A percentile compares a stretch with the other conserved stretches of the same genome.
Evolutionary conservation across 805 yeast species (phyloP).

Genomic region (Brettanomyces bruxellensis): DNA sequence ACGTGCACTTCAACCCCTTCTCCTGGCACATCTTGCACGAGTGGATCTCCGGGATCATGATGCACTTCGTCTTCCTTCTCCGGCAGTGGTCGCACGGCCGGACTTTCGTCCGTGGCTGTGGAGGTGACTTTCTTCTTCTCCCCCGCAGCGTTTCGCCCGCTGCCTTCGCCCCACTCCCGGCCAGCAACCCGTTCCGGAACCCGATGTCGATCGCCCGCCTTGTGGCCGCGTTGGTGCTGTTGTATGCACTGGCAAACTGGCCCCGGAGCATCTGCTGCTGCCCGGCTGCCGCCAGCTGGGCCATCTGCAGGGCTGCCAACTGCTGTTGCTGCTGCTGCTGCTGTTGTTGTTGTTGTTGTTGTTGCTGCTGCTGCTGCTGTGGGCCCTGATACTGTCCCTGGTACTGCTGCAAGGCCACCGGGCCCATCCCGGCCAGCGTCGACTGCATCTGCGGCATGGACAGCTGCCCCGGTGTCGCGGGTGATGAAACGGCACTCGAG

Average conservation of each 20-base stretch:
- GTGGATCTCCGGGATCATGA: conserved; percentile 49
- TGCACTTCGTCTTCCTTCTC: conserved; percentile 71
- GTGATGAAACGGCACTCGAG: neutral
- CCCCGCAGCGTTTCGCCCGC: neutral
- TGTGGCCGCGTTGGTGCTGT: neutral
- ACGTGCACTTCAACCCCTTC: conserved; percentile 67
- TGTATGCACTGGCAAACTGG: neutral
- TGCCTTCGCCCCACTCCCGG: neutral
- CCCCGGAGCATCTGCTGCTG: neutral
- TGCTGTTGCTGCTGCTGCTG: neutral
- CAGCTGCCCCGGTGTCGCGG: no score
- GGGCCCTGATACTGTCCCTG: neutral
- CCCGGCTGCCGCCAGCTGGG: neutral
- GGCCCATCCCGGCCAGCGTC: neutral
- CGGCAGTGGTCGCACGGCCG: conserved; percentile 84
- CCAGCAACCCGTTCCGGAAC: neutral
- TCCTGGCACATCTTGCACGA: conserved; percentile 73
- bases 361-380: conserved; percentile 2
- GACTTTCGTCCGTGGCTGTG: conserved; percentile 34
- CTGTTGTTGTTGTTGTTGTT: neutral
- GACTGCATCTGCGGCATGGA: no score
- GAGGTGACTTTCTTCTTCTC: conserved; percentile 12
- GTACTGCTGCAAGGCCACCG: neutral
- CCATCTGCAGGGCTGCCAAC: conserved; percentile 1
- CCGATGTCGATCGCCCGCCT: neutral